Evolutionary conservation across 495 filamentous ascomycete genomes (phyloP), one percentile per base, ranked within the genome.

Genomic region (Cercophora sp.): DNA sequence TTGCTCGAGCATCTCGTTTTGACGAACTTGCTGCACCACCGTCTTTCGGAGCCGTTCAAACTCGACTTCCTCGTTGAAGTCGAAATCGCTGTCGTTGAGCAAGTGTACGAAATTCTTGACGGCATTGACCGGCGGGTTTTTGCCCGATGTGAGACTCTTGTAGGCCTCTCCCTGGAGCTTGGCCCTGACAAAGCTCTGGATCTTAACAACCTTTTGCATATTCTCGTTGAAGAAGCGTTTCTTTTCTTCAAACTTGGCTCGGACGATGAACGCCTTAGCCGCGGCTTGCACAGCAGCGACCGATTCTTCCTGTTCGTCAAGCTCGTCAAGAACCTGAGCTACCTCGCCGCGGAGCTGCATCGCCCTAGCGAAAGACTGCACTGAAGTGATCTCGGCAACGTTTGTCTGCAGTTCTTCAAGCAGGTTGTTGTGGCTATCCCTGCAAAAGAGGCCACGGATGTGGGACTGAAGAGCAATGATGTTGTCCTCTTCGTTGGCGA

Each of bases 191-290:
- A 96, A 96, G 65, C 93, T 97, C 68, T 98, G 93, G 48, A 96
- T 86, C 70, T 98, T 98, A 70, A 98, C 85, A 16, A 98, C 94
- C 72, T 93, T 97, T 59, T 96, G 84, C 94, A 98, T 98, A 59
- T 98, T 98, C 69, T 92, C 84, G 47, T 85, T 83, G 72, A 91
- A 98, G 70, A 89, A 91, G 10, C 81, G 84, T 56, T 87, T 83
- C 75, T 95, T 93, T 60, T 90, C 88, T 35, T 79, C 83, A 60
- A 95, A 98, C 25, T 76, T 78, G 20, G 71, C 75, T 36, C 92
- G 80, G 48, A 97, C 79, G 10, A 95, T 58, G 54, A 78, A 81
- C 20, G 85, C 93, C 59, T 88, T 81, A 4, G 85, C 81, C 4
- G 80, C 76, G 9, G 90, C 77, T 64, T 99, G 94, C 4, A 96